Conservation (phyloP, 352 stramenopile species). For the Pythium brachiatum region DNA sequence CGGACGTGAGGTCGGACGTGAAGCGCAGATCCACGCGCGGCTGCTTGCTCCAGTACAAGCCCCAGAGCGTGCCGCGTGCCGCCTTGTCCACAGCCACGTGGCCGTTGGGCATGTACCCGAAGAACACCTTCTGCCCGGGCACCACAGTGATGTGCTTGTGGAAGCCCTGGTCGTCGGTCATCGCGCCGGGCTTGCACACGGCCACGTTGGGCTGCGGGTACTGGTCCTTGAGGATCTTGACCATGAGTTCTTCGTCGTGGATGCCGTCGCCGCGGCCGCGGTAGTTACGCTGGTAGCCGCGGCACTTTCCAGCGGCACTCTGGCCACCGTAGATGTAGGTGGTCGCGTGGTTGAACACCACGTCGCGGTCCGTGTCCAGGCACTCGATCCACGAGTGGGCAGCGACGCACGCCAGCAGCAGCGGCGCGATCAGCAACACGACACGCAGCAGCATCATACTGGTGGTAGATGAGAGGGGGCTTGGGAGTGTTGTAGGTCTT, state of each 20-base stretch:
- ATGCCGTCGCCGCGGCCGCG: conserved; percentile 35
- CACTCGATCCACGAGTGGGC: conserved; percentile 70
- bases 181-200: conserved; percentile 34
- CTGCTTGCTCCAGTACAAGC: conserved; percentile 51
- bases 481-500: background rate
- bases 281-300: conserved; percentile 62
- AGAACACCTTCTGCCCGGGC: conserved; percentile 40
- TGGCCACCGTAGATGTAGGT: conserved; percentile 49
- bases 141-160: conserved; percentile 30
- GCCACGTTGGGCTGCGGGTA: conserved; percentile 20
- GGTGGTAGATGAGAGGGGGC: background rate
- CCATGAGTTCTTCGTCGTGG: conserved; percentile 27
- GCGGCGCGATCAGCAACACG: background rate
- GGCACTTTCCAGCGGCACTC: conserved; percentile 37
- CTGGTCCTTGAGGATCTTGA: conserved; percentile 55
- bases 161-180: conserved; percentile 25
- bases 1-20: conserved; percentile 43
- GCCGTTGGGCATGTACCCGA: conserved; percentile 55
- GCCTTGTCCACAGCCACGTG: conserved; percentile 60
- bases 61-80: conserved; percentile 45
- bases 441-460: background rate
- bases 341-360: conserved; percentile 48
- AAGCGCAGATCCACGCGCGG: conserved; percentile 30
- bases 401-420: background rate
- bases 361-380: conserved; percentile 44